phyloP scores from a whole-genome alignment of 371 early-diverging fungal genomes.

The Mucor irregularis region DNA sequence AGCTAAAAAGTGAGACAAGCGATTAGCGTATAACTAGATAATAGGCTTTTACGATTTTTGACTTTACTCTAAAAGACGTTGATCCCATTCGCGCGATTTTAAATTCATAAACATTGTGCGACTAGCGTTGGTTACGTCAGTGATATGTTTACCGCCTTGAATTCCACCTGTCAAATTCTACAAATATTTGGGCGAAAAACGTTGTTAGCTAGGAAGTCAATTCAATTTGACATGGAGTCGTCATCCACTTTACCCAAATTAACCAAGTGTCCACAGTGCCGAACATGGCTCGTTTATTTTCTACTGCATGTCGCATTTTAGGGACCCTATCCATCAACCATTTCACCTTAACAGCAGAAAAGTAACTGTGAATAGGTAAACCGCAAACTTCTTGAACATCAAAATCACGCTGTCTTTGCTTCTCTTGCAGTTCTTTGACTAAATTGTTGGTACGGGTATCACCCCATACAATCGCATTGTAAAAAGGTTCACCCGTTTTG shows the following conservation, averaged over 20 bases:
- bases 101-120: constrained; percentile 92
- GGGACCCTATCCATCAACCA: constrained; percentile 89
- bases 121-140: constrained; percentile 92
- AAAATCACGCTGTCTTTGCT: constrained; percentile 36
- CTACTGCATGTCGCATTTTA: constrained; percentile 53
- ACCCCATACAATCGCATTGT: constrained; percentile 94
- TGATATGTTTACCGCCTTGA: constrained; percentile 71
- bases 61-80: constrained; percentile 61
- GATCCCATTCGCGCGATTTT: constrained; percentile 76
- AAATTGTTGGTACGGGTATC: constrained; percentile 84
- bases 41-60: not conserved
- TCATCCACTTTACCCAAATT: constrained; percentile 61
- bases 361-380: constrained; percentile 93
- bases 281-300: constrained; percentile 54
- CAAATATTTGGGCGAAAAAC: too few species aligned
- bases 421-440: constrained; percentile 63
- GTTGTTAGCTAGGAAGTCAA: too few species aligned
- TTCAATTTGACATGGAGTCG: too few species aligned
- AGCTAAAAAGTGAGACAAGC: constrained; percentile 35
- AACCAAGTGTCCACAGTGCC: constrained; percentile 96
- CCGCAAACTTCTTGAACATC: constrained; percentile 73
- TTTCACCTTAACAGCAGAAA: constrained; percentile 87
- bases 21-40: too few species aligned
- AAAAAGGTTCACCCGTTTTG: constrained; percentile 78
- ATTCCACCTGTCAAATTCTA: constrained; percentile 77